Evolutionary conservation across 1,139 yeast species (phyloP).

Genomic region (Debaryomyces psychrophilus): DNA sequence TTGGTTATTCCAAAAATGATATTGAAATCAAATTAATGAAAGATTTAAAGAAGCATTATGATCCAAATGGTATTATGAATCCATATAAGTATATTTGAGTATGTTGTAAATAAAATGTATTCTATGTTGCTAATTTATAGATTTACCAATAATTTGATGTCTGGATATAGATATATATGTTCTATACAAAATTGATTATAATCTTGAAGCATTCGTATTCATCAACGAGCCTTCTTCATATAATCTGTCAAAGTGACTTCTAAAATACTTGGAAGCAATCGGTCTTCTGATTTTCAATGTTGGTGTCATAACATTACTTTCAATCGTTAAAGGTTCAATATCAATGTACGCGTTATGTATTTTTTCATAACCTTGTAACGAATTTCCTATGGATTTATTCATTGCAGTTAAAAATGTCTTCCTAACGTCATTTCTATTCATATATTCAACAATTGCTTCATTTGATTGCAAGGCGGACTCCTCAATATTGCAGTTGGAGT

Average conservation of each 20-base stretch:
- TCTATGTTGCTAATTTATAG: neutral
- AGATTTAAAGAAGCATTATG: constrained; percentile 74
- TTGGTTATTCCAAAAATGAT: constrained; percentile 78
- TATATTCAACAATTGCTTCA: constrained; percentile 31
- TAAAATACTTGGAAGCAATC: constrained; percentile 56
- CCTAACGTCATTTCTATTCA: constrained; percentile 34
- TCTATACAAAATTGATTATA: constrained; percentile 1
- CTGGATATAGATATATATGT: neutral
- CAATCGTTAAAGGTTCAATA: constrained; percentile 68
- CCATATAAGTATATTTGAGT: constrained; percentile 80
- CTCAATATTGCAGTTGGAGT: constrained; percentile 21
- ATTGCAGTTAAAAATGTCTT: constrained; percentile 30
- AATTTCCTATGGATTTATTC: constrained; percentile 25
- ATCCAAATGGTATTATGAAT: constrained; percentile 87
- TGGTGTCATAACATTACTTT: constrained; percentile 70
- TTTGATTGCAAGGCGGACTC: constrained; percentile 18
- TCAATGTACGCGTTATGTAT: constrained; percentile 61
- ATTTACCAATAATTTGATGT: neutral
- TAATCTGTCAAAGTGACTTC: constrained; percentile 49
- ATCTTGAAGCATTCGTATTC: constrained; percentile 6
- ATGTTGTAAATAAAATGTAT: neutral
- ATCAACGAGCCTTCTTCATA: constrained; percentile 58
- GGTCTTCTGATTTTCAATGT: constrained; percentile 74
- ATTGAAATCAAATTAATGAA: constrained; percentile 73
- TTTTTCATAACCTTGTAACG: constrained; percentile 58